These are phyloP conservation scores for Ambispora gerdemannii DNA, from an alignment of 192 early-diverging fungal genomes.

Conservation along the genomic window DNA sequence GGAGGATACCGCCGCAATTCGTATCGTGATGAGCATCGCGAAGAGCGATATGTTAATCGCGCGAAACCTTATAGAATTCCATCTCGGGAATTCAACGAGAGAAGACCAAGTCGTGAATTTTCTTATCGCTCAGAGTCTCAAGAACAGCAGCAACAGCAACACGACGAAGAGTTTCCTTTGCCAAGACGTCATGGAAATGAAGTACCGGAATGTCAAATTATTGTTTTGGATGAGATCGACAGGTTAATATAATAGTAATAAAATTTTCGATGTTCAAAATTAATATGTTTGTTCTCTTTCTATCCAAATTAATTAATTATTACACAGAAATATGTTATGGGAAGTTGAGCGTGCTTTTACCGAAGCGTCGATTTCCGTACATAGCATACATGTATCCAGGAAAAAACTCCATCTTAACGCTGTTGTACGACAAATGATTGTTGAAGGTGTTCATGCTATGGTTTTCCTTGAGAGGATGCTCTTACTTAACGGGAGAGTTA, in stretches of 20 bases:
- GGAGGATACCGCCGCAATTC: slow-evolving; percentile 11
- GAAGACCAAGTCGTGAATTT: slow-evolving; percentile 29
- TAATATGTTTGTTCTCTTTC: slow-evolving; percentile 2
- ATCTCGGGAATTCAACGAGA: slow-evolving; percentile 18
- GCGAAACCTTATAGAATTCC: slow-evolving; percentile 30
- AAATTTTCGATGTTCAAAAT: neutral
- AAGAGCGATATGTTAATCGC: slow-evolving; percentile 17
- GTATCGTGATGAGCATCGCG: slow-evolving; percentile 25
- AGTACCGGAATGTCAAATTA: slow-evolving; percentile 34
- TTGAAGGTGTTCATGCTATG: slow-evolving; percentile 34
- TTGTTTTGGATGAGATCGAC: slow-evolving; percentile 32
- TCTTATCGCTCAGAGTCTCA: slow-evolving; percentile 24
- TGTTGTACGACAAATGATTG: slow-evolving; percentile 35
- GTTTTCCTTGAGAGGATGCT: slow-evolving; percentile 26
- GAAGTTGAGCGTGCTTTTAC: slow-evolving; percentile 31
- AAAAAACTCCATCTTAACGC: slow-evolving; percentile 25
- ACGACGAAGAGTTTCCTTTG: slow-evolving; percentile 32
- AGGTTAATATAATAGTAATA: slow-evolving; percentile 14
- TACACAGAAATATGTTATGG: slow-evolving; percentile 26
- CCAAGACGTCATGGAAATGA: slow-evolving; percentile 31
- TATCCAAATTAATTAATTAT: slow-evolving; percentile 9
- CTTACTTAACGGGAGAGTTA: slow-evolving; percentile 20
- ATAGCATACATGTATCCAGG: slow-evolving; percentile 30
- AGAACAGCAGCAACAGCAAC: slow-evolving; percentile 22
- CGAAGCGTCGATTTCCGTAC: slow-evolving; percentile 27